Conservation (phyloP, 2,329 filamentous ascomycete genomes). For the Pseudocercospora fuligena region DNA sequence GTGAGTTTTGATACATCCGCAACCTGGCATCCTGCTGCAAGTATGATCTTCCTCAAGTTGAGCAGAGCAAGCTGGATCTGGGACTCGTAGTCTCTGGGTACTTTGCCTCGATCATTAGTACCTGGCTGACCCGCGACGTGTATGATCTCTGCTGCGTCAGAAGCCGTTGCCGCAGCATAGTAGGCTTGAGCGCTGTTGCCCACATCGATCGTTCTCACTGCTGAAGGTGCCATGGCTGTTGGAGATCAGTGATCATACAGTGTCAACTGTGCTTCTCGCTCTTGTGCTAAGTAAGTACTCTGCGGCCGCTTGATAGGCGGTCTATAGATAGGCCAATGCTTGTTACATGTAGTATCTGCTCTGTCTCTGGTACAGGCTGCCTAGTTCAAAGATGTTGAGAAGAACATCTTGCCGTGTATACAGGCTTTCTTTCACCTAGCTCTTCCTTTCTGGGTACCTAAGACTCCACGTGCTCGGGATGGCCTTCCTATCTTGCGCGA, state of each 20-base stretch:
- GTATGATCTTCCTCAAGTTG: constrained; percentile 9
- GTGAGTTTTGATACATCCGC: constrained; percentile 50
- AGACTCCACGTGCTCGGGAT: background rate
- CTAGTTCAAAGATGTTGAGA: too few relatives aligned
- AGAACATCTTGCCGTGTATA: background rate
- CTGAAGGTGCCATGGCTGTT: constrained; percentile 40
- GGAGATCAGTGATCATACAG: background rate
- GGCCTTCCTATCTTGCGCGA: background rate
- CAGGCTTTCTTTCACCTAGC: background rate
- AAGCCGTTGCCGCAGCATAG: constrained; percentile 15
- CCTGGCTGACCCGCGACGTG: constrained; percentile 15
- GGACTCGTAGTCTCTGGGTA: constrained; percentile 7
- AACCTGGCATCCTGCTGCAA: constrained; percentile 43
- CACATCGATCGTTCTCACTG: constrained; percentile 13
- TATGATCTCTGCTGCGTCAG: constrained; percentile 9
- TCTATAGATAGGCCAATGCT: background rate
- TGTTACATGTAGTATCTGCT: background rate
- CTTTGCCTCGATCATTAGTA: constrained; percentile 11
- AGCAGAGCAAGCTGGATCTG: constrained; percentile 13
- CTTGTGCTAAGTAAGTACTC: background rate
- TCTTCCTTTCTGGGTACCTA: background rate
- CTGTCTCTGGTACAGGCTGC: background rate
- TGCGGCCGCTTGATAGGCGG: background rate
- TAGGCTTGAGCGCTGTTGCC: constrained; percentile 12
- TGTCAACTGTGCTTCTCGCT: background rate